Percentiles rank a stretch among this genome's conserved stretches.
Evolutionary conservation across 148 eudicot species (phyloP).

Genomic region (Vaccinium macrocarpon): DNA sequence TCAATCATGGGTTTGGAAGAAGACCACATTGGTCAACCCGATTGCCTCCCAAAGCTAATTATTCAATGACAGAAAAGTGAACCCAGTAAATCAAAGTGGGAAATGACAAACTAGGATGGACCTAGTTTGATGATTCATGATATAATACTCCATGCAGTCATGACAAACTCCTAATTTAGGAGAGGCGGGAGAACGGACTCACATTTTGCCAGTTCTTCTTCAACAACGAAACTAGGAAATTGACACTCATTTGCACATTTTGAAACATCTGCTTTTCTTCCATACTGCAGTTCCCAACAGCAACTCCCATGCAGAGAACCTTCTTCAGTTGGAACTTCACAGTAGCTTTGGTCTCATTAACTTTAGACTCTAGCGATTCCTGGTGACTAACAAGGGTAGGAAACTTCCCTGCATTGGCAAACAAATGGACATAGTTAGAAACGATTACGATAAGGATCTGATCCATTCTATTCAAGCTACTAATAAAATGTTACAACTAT

Average conservation of each 20-base stretch:
- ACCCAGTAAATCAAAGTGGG: not conserved
- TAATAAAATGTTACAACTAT: not conserved
- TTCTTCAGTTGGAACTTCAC: slow-evolving; percentile 73
- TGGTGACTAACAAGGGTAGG: slow-evolving; percentile 74
- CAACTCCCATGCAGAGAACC: slow-evolving; percentile 83
- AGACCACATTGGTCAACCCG: not conserved
- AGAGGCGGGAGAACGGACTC: slow-evolving; percentile 15
- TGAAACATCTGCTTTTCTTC: slow-evolving; percentile 75
- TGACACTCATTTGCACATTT: slow-evolving; percentile 76
- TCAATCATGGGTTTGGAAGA: not conserved
- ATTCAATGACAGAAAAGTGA: no score
- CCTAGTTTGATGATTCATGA: not conserved
- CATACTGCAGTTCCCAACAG: slow-evolving; percentile 67
- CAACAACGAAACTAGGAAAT: slow-evolving; percentile 66
- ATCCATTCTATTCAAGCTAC: not conserved
- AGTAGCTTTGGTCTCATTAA: slow-evolving; percentile 63
- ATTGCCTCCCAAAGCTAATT: not conserved
- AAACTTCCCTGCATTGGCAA: slow-evolving; percentile 52
- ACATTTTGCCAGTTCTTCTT: slow-evolving; percentile 86
- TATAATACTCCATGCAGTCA: not conserved
- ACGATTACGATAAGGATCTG: slow-evolving; percentile 18
- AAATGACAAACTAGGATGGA: not conserved
- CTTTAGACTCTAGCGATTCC: slow-evolving; percentile 59
- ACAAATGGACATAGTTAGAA: not conserved
- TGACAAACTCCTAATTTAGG: not conserved